Conservation (phyloP, 1,284 basidiomycete species). For the Rhizoctonia solani region DNA sequence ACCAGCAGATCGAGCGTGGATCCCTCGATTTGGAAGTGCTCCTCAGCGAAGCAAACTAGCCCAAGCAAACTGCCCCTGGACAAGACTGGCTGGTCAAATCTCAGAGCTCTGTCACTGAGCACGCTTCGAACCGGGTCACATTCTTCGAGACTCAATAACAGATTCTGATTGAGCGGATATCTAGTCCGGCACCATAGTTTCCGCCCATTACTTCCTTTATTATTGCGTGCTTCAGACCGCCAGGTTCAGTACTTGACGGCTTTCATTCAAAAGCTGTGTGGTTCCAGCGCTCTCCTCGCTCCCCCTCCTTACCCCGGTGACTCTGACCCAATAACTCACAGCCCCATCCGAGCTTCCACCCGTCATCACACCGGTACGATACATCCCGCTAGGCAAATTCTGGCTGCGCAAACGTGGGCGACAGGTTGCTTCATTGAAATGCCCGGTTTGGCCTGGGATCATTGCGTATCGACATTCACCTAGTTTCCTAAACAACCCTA, state of each 20-base stretch:
- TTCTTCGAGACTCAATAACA: constrained; percentile 30
- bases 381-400: neutral
- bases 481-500: constrained; percentile 29
- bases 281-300: neutral
- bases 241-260: too few species aligned
- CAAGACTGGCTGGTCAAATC: constrained; percentile 1
- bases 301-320: neutral
- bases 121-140: constrained; percentile 1
- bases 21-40: constrained; percentile 28
- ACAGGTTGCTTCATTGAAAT: constrained; percentile 12
- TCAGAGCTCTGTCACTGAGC: constrained; percentile 5
- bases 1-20: constrained; percentile 28
- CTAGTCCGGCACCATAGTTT: constrained; percentile 17
- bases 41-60: constrained; percentile 8
- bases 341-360: constrained; percentile 7
- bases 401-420: constrained; percentile 3
- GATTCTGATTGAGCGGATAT: constrained; percentile 23
- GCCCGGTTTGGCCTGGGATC: constrained; percentile 15
- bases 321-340: constrained; percentile 10
- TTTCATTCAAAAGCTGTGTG: constrained; percentile 17
- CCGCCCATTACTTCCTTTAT: neutral
- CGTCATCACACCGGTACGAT: neutral
- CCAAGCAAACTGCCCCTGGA: constrained; percentile 14
- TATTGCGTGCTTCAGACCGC: constrained; percentile 15
- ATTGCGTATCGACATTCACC: constrained; percentile 5